phyloP scores from a whole-genome alignment of 2,329 filamentous ascomycete species.

The Rhinocladiella similis region DNA sequence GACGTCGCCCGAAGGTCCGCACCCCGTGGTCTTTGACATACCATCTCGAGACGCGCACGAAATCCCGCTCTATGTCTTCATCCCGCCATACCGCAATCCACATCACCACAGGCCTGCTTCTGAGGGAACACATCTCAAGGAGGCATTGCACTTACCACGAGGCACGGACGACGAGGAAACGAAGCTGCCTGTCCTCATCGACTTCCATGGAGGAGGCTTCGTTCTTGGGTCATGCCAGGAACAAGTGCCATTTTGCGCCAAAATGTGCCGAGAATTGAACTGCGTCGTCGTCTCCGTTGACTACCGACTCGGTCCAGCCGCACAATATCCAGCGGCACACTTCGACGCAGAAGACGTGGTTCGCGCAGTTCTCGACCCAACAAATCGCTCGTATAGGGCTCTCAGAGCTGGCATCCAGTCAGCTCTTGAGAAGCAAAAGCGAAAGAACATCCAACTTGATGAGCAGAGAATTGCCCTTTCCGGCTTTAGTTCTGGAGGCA shows the following conservation, averaged over 20 bases:
- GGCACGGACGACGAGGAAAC: constrained; percentile 3
- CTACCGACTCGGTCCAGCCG: constrained; percentile 49
- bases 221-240: constrained; percentile 29
- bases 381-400: constrained; percentile 15
- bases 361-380: constrained; percentile 40
- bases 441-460: constrained; percentile 32
- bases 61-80: constrained; percentile 30
- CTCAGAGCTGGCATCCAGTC: constrained; percentile 24
- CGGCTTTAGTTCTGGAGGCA: constrained; percentile 49
- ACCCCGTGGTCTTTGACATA: constrained; percentile 27
- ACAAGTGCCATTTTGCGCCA: constrained; percentile 48
- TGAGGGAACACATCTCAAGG: constrained; percentile 15
- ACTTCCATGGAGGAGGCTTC: constrained; percentile 31
- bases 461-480: constrained; percentile 42
- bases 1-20: constrained; percentile 29
- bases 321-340: constrained; percentile 49
- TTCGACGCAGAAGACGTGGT: constrained; percentile 50
- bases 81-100: constrained; percentile 20
- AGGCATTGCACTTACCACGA: constrained; percentile 2
- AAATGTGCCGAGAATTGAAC: constrained; percentile 44
- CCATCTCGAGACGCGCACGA: constrained; percentile 25
- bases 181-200: constrained; percentile 27
- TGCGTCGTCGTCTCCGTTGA: constrained; percentile 48
- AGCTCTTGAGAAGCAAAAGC: constrained; percentile 16
- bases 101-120: constrained; percentile 11